Base-by-base conservation (phyloP, 441 rosid genomes). In the Lagerstroemia fauriei region DNA sequence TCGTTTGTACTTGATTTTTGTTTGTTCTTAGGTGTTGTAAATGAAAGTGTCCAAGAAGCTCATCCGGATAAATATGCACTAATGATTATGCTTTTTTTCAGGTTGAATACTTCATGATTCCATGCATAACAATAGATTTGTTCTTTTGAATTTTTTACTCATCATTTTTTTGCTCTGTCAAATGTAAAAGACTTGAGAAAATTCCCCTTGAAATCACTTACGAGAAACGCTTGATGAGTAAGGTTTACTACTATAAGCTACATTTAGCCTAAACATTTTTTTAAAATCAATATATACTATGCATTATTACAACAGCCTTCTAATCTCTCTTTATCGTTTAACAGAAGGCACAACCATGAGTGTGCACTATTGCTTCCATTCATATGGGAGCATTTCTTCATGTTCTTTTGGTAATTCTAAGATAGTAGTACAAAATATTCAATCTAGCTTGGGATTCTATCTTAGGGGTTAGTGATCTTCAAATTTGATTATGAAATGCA, bases 1-100 rank as follows among this genome's bases (percentile, higher is more conserved):
- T 2, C 44, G 6, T 38, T 6, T 38, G 44, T 7, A 76, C 46
- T 66, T 27, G 68, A 50, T 81, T 83, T 75, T 27, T 57, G 59
- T 46, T 84, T 53, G 78, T 85, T 38, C 89, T 87, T 50, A 96
- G 99, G 92, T 88, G 89, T 93, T 80, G 97, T 96, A 81, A 92
- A 92, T 79, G 95, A 95, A 82, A 94, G 99, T 91, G 94, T 93
- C 84, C 81, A 75, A 83, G 96, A 93, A 89, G 98, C 98, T 83
- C 93, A 93, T 85, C 89, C 3, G 77, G 88, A 88, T 86, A 84
- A 83, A 80, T 86, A 90, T 81, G 98, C 97, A 86, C 98, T 98
- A 65, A 87, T 89, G 82, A 95, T 93, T 87, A 91, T 95, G 98
- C 96, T 96, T 78, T 96, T 94, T 89, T 98, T 38, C 99, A 81